Conservation (phyloP, 129 eudicot genomes). For the Chrysanthemum seticuspe region DNA sequence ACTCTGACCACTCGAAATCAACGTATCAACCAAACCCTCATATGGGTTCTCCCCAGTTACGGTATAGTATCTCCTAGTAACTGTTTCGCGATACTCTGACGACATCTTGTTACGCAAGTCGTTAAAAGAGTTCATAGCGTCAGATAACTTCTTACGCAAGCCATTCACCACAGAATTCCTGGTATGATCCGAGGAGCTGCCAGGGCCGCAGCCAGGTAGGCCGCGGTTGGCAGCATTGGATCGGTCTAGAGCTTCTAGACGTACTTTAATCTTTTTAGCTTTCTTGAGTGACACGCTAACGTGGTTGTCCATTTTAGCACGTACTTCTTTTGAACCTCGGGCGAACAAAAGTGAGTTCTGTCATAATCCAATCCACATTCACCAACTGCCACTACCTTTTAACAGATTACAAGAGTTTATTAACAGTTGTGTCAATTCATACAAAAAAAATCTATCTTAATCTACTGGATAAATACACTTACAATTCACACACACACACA, state of each 20-base stretch:
- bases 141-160: slow-evolving; percentile 58
- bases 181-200: slow-evolving; percentile 77
- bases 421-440: background rate
- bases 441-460: background rate
- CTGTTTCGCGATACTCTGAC: slow-evolving; percentile 76
- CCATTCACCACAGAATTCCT: slow-evolving; percentile 78
- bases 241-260: slow-evolving; percentile 65
- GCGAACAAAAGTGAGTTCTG: slow-evolving; percentile 90
- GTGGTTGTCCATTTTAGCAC: slow-evolving; percentile 70
- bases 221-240: slow-evolving; percentile 72
- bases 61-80: slow-evolving; percentile 71
- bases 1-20: slow-evolving; percentile 76
- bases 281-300: slow-evolving; percentile 58
- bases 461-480: background rate
- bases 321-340: slow-evolving; percentile 72
- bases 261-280: slow-evolving; percentile 64
- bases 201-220: slow-evolving; percentile 83
- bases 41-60: slow-evolving; percentile 84
- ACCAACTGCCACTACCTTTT: slow-evolving; percentile 96
- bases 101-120: slow-evolving; percentile 55
- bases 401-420: slow-evolving; percentile 11
- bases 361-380: slow-evolving; percentile 99
- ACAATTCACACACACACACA: background rate
- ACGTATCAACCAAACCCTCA: slow-evolving; percentile 47
- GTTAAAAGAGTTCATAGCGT: slow-evolving; percentile 60